A percentile compares a stretch with the other conserved stretches of the same genome.
phyloP scores from a whole-genome alignment of 129 eudicot species.

The Centella asiatica region DNA sequence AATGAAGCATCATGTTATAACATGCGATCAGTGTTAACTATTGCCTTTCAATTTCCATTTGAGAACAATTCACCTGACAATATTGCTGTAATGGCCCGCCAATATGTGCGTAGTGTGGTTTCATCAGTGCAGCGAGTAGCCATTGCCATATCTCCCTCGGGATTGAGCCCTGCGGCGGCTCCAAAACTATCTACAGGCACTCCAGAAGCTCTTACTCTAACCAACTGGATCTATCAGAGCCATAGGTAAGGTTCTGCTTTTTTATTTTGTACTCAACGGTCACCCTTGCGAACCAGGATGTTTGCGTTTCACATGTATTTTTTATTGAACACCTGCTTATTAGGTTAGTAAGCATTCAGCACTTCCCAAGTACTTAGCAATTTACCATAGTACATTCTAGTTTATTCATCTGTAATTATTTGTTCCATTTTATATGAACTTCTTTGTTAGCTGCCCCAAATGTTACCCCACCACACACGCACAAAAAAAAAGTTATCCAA shows the following conservation, averaged over 20 bases:
- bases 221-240: conserved; percentile 95
- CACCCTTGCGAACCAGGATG: background rate
- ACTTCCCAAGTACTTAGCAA: background rate
- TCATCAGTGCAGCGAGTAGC: conserved; percentile 95
- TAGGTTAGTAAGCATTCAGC: background rate
- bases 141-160: conserved; percentile 79
- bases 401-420: no score
- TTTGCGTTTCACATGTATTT: background rate
- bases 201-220: conserved; percentile 83
- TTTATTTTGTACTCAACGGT: background rate
- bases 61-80: conserved; percentile 71
- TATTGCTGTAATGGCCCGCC: conserved; percentile 94
- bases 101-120: conserved; percentile 79
- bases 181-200: conserved; percentile 76
- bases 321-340: background rate
- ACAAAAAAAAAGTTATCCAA: background rate
- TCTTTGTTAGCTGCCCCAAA: no score
- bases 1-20: conserved; percentile 27
- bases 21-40: conserved; percentile 71
- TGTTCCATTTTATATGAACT: no score
- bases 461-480: background rate
- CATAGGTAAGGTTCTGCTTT: conserved; percentile 51
- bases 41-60: conserved; percentile 88
- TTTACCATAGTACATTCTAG: background rate
- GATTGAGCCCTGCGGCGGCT: conserved; percentile 48